Conservation (phyloP, 2,329 filamentous ascomycete genomes). For the Trichoderma polysporum region DNA sequence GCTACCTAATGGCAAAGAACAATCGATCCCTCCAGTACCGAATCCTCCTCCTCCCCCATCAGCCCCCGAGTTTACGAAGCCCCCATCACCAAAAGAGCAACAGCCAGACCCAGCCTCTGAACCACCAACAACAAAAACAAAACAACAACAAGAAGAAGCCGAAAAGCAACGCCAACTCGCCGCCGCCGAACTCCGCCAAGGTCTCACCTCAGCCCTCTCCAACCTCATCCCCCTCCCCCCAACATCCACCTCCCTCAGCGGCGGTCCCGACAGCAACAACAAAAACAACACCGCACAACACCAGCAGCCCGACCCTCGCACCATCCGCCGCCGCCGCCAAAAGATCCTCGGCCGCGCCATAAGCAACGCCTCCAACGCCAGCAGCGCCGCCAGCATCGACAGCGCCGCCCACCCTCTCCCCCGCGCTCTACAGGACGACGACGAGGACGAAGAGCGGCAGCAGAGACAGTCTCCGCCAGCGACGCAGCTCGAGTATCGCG, state of each 20-base stretch:
- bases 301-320: conserved; percentile 23
- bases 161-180: conserved; percentile 32
- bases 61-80: conserved; percentile 8
- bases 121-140: conserved; percentile 16
- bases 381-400: conserved; percentile 41
- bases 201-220: conserved; percentile 44
- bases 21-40: background rate
- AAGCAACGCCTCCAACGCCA: conserved; percentile 56
- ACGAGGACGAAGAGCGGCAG: conserved; percentile 25
- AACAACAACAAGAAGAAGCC: conserved; percentile 13
- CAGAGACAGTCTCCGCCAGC: conserved; percentile 38
- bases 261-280: no score
- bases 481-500: conserved; percentile 56
- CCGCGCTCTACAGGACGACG: conserved; percentile 25
- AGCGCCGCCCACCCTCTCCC: background rate
- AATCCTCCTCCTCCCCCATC: conserved; percentile 19
- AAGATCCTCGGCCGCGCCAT: conserved; percentile 58
- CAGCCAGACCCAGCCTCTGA: background rate
- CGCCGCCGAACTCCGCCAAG: conserved; percentile 32
- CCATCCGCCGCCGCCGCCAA: conserved; percentile 45
- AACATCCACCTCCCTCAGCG: conserved; percentile 11
- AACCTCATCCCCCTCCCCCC: conserved; percentile 40
- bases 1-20: conserved; percentile 18
- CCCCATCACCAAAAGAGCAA: background rate
- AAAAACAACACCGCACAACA: background rate